Base-by-base conservation (phyloP, 2,329 filamentous ascomycete species). In the Ophiocordyceps unilateralis region DNA sequence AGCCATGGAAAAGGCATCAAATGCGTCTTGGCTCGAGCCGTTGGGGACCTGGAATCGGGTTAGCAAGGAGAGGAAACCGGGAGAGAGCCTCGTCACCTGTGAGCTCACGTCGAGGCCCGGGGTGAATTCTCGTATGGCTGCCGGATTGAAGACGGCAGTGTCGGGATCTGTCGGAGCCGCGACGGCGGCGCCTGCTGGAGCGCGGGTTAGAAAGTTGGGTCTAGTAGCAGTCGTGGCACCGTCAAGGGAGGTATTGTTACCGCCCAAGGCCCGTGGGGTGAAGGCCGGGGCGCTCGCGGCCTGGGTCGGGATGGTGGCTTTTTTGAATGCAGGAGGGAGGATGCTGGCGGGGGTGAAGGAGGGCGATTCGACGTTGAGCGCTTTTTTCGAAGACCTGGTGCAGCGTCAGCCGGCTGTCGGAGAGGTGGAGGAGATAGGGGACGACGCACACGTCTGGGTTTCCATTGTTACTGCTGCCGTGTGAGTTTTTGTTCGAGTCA, bases 301-400 rank as follows among this genome's bases (percentile, higher is more conserved):
- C 61, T 93, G 87, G 1, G 87, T 85, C 8, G 88, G 91, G 49
- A 96, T 87, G 9, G 80, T 80, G 10, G 80, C 72, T 53, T 82
- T 82, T 61, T 86, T 86, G 21, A 64, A 56, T 1, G 65, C 62
- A 21, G 70, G 50, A 10, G 48, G 45, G 45, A 63, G 61, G 38
- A 69, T 52, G 45, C 59, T 65, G 14, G 74, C 67, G 6, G 89
- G 89, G 0, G 86, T 95, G 59, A 98, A 98, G 40, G 89, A 85
- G 12, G 91, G 89, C 9, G 91, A 96, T 55, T 96, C 91, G 55
- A 94, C 91, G 60, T 93, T 98, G 51, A 98, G 71, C 23, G 81
- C 70, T 61, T 87, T 91, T 62, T 85, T 86, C 21, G n/a, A n/a
- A n/a, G 67, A 56, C 46, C 68, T 71, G 46, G 15, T 10, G n/a